These are phyloP conservation scores for Colletotrichum simmondsii DNA, from an alignment of 2,329 filamentous ascomycete genomes.

Conservation along the genomic window DNA sequence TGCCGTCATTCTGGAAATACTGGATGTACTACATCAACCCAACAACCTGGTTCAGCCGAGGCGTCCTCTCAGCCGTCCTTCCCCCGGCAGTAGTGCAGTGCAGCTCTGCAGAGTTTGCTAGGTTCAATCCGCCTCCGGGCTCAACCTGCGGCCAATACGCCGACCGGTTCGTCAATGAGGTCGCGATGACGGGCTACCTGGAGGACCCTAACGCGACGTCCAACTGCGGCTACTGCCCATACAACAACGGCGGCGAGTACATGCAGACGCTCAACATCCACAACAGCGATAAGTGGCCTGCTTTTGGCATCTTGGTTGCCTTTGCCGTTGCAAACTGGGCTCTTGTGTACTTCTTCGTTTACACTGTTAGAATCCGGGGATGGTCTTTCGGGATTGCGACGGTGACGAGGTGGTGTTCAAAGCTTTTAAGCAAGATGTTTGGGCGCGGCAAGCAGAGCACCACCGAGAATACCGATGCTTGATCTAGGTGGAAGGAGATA, in stretches of 20 bases:
- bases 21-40: conserved; percentile 41
- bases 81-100: conserved; percentile 50
- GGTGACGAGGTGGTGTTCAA: neutral
- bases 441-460: neutral
- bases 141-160: conserved; percentile 76
- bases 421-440: neutral
- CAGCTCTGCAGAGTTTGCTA: conserved; percentile 45
- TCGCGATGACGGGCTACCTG: conserved; percentile 66
- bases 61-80: conserved; percentile 32
- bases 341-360: conserved; percentile 82
- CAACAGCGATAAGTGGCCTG: conserved; percentile 70
- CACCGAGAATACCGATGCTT: neutral
- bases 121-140: conserved; percentile 70
- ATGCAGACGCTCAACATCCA: conserved; percentile 65
- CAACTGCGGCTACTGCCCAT: conserved; percentile 78
- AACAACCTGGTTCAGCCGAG: conserved; percentile 28
- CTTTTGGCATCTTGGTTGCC: conserved; percentile 76
- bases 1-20: conserved; percentile 53
- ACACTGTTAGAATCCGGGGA: conserved; percentile 74
- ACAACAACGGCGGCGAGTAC: conserved; percentile 67
- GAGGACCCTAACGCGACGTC: conserved; percentile 67
- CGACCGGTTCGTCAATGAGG: conserved; percentile 61
- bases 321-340: conserved; percentile 78
- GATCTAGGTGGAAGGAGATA: neutral
- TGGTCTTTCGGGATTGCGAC: conserved; percentile 72